These are phyloP conservation scores for Pistacia vera DNA, from an alignment of 345 rosid genomes.

Conservation along the genomic window DNA sequence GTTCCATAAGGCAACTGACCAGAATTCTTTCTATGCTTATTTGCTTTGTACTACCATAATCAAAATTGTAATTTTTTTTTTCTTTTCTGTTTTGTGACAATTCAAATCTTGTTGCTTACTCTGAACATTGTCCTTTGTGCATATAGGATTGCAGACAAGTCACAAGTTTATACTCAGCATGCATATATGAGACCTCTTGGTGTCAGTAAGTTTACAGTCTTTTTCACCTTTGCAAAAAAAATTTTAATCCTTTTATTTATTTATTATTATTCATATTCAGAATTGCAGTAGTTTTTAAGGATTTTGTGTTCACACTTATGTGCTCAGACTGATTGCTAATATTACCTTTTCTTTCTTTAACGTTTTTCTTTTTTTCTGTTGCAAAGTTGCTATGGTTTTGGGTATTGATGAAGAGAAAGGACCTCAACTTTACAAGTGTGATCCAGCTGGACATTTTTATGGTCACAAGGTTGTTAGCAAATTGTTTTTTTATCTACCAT, in stretches of 20 bases:
- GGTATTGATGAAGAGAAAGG: conserved; percentile 97
- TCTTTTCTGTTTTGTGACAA: no score
- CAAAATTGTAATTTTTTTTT: background rate
- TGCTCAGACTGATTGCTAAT: background rate
- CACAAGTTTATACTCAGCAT: conserved; percentile 97
- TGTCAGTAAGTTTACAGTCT: conserved; percentile 61
- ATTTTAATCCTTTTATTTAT: background rate
- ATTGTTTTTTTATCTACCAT: background rate
- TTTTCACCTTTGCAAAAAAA: background rate
- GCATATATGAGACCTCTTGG: conserved; percentile 99
- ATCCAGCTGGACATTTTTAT: conserved; percentile 96
- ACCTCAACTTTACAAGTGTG: conserved; percentile 92
- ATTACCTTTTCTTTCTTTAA: background rate
- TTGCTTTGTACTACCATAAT: background rate
- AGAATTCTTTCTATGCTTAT: background rate
- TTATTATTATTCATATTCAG: background rate
- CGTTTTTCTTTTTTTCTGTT: conserved; percentile 9
- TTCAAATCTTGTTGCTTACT: background rate
- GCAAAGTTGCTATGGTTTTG: conserved; percentile 91
- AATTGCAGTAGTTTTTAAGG: background rate
- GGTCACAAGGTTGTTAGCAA: conserved; percentile 82
- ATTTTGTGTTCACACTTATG: background rate
- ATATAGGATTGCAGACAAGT: conserved; percentile 92
- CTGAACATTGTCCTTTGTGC: background rate
- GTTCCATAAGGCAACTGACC: background rate